phyloP scores from a whole-genome alignment of 768 basidiomycete genomes.

The Clitopilus hobsonii region DNA sequence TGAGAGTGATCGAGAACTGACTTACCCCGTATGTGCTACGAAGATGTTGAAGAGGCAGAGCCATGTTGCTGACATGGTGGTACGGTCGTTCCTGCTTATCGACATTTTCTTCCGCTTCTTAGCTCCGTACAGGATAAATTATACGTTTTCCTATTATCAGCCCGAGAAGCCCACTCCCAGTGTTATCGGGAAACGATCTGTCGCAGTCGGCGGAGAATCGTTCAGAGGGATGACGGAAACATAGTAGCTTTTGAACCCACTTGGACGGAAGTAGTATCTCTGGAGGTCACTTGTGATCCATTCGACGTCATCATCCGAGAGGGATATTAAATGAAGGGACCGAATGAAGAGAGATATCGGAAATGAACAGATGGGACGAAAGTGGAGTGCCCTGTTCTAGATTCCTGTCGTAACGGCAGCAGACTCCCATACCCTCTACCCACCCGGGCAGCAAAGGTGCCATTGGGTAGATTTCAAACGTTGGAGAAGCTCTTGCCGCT shows the following conservation, averaged over 20 bases:
- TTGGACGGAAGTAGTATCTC: neutral
- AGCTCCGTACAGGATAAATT: neutral
- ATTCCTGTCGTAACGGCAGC: neutral
- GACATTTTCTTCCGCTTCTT: neutral
- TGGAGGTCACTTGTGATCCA: neutral
- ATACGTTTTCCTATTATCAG: neutral
- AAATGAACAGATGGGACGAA: neutral
- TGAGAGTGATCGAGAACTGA: neutral
- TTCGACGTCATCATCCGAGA: neutral
- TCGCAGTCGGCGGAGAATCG: no score
- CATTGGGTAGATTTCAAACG: neutral
- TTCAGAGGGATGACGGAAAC: no score
- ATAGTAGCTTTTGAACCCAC: no score
- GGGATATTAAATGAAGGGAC: neutral
- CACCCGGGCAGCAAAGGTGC: neutral
- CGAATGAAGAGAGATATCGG: neutral
- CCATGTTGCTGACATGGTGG: neutral
- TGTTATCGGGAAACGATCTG: no score
- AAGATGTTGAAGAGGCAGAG: neutral
- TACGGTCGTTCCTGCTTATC: neutral
- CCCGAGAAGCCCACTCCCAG: no score
- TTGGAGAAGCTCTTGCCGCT: neutral
- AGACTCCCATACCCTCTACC: no score
- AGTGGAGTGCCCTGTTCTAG: neutral
- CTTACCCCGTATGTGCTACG: neutral